Base-by-base conservation (phyloP, 2,329 filamentous ascomycete species). In the Microsporum canis region DNA sequence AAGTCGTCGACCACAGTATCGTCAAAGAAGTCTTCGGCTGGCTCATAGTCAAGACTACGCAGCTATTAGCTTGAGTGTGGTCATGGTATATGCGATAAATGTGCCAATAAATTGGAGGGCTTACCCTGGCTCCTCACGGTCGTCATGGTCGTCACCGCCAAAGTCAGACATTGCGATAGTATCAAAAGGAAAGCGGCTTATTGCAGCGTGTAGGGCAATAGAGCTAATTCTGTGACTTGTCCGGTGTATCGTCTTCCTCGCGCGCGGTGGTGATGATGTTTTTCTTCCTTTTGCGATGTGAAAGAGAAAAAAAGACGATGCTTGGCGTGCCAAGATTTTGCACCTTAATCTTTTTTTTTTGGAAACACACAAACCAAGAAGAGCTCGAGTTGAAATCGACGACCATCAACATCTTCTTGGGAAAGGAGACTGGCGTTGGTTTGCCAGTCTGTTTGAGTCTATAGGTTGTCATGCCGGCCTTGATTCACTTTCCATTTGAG, bases 141-240 rank as follows among this genome's bases (percentile, higher is more conserved):
- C 83, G 67, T 87, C 83, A 66, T 77, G 79, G 70, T 84, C 83
- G 67, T 86, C 82, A 69, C 86, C 84, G 68, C 84, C 86, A 76
- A 85, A 86, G 76, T 89, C 87, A 75, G 87, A 90, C 87, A 90
- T 89, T 57, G 63, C 72, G 69, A 59, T 23, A 12, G 31, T 36
- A 36, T 27, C 23, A 47, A 8, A 8, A 29, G 10, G 29, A 61
- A 62, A 56, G n/a, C 57, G 29, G 60, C 34, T n/a, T 60, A 41
- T 60, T 56, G 56, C 23, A 59, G 17, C 1, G 27, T 23, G 12
- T 49, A 49, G n/a, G 3, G 45, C 23, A 33, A 34, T 5, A n/a
- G 17, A 53, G 17, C 17, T 53, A 34, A 6, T 53, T 53, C 27
- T 53, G 7, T 53, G 14, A 3, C 27, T 31, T 31, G 10, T 27